These are phyloP conservation scores for Phialemoniopsis sp. DNA, from an alignment of 2,329 filamentous ascomycete genomes.

Conservation along the genomic window DNA sequence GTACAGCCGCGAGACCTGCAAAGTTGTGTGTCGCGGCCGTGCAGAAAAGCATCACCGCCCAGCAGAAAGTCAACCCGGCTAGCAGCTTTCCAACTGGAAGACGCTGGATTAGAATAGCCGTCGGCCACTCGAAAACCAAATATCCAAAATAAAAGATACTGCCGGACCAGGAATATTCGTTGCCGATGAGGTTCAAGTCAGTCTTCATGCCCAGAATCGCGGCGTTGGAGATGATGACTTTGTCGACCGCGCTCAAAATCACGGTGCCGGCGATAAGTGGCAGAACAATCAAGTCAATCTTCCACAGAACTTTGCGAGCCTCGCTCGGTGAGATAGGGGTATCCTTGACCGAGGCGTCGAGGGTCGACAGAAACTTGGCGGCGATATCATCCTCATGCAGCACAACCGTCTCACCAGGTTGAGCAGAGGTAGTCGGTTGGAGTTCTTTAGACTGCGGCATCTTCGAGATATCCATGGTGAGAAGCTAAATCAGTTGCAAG, in stretches of 20 bases:
- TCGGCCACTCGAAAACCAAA: too few relatives aligned
- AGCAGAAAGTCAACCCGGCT: too few relatives aligned
- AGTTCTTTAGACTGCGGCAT: too few relatives aligned
- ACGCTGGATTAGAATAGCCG: too few relatives aligned
- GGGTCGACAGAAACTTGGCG: conserved; percentile 1
- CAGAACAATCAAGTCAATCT: conserved; percentile 4
- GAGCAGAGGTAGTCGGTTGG: too few relatives aligned
- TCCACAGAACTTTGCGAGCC: conserved; percentile 3
- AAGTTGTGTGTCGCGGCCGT: conserved; percentile 57
- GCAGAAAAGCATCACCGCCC: conserved; percentile 38
- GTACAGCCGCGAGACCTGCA: conserved; percentile 47
- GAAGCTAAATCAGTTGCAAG: too few relatives aligned
- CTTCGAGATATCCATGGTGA: too few relatives aligned
- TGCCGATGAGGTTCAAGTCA: conserved; percentile 37
- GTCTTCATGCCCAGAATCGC: conserved; percentile 5
- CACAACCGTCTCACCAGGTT: too few relatives aligned
- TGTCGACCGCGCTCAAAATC: conserved; percentile 5
- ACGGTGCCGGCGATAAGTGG: conserved; percentile 2
- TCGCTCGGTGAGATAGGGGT: conserved; percentile 2
- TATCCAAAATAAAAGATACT: conserved; percentile 51
- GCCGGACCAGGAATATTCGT: conserved; percentile 53
- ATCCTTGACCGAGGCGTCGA: too few relatives aligned
- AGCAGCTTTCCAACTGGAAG: too few relatives aligned
- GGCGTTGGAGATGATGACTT: conserved; percentile 5
- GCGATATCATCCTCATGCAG: too few relatives aligned